Evolutionary conservation across 257 asterid genomes (phyloP), one percentile per base, ranked within the genome.

Genomic region (Penstemon newberryi): DNA sequence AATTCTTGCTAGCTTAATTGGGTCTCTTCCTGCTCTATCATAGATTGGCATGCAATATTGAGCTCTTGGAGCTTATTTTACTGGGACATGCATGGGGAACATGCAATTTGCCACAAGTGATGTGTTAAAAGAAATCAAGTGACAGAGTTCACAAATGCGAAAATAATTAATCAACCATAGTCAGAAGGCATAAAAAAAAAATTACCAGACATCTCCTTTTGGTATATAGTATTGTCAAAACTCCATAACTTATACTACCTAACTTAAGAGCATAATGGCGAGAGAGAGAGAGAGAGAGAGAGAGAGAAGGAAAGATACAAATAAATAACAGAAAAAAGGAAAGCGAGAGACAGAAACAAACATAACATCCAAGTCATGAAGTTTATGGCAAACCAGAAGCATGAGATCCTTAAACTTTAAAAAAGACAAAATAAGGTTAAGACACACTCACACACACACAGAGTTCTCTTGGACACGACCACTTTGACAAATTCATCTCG

Each of bases 351-450:
- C 4, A 38, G 39, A 56, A 9, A 49, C 3, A 56, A 5, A 45
- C 51, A 70, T 33, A 51, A 53, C 46, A 55, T 25, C 40, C 0
- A 40, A 59, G 44, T 7, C 25, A 56, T 60, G 42, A 39, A 66
- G 50, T 41, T 18, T 11, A 9, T 13, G 64, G 69, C 1, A 71
- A 44, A 63, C 52, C 55, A 52, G 60, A 8, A 71, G 7, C 56
- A 46, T 46, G 41, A 13, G 54, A 59, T 52, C 63, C 65, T 60
- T n/a, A 50, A 50, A 38, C 13, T 25, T 25, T 25, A 25, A 25
- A 25, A 25, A 25, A 25, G 33, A 25, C 33, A 25, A 25, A 25
- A 25, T 25, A 25, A 25, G 33, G 33, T 25, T 25, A 25, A 25
- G 33, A 25, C 33, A 25, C 33, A 25, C 33, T 1, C 33, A 25